Evolutionary conservation across 2,329 filamentous ascomycete genomes (phyloP).

Genomic region (Alternaria postmessia): DNA sequence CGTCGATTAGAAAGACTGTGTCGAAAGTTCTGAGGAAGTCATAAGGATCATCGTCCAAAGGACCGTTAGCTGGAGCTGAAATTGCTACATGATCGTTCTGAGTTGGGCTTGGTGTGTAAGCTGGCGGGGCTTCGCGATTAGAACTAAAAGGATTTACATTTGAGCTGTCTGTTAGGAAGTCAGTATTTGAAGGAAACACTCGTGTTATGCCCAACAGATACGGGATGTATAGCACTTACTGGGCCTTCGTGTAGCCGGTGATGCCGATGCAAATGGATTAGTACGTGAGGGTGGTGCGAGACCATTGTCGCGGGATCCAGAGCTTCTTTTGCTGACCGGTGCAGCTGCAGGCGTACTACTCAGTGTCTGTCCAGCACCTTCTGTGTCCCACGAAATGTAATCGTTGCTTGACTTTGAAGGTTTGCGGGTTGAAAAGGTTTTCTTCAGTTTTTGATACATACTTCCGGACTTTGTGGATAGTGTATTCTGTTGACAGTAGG

Average conservation of each 20-base stretch:
- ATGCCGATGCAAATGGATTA: conserved; percentile 30
- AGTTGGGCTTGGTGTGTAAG: conserved; percentile 49
- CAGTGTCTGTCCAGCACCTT: conserved; percentile 9
- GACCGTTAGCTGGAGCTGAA: conserved; percentile 8
- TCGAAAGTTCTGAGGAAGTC: conserved; percentile 82
- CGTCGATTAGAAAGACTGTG: conserved; percentile 90
- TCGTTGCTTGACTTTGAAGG: conserved; percentile 15
- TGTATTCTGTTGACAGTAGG: conserved; percentile 4
- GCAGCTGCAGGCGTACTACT: conserved; percentile 3
- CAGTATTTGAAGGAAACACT: background rate
- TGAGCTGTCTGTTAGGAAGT: conserved; percentile 30
- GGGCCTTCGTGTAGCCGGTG: conserved; percentile 51
- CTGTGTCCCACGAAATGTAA: conserved; percentile 3
- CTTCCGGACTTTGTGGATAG: conserved; percentile 8
- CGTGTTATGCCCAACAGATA: background rate
- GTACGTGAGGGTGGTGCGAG: conserved; percentile 25
- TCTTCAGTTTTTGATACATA: conserved; percentile 27
- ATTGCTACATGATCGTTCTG: conserved; percentile 6
- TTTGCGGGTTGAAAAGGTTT: conserved; percentile 24
- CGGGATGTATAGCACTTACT: conserved; percentile 36
- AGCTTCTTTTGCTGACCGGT: conserved; percentile 13
- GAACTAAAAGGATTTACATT: conserved; percentile 39
- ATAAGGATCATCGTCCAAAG: conserved; percentile 64
- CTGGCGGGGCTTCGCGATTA: conserved; percentile 52
- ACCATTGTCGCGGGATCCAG: conserved; percentile 22